These are phyloP conservation scores for Ceratobasidium sp. DNA, from an alignment of 1,284 basidiomycete genomes.

Conservation along the genomic window DNA sequence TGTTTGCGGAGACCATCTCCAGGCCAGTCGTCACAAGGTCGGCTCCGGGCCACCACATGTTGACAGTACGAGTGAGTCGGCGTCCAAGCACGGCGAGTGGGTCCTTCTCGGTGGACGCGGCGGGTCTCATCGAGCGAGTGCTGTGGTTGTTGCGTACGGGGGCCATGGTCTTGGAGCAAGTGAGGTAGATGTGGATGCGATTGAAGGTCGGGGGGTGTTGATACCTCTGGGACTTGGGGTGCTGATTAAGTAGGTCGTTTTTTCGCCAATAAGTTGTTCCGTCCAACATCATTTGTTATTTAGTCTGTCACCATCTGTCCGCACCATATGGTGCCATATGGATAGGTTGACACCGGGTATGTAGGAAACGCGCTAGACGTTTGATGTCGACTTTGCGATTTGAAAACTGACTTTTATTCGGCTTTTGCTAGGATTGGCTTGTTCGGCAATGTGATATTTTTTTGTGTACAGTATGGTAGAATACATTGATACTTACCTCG, in stretches of 20 bases:
- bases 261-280: constrained; percentile 3
- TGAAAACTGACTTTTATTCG: not conserved
- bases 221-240: not conserved
- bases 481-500: not conserved
- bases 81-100: not conserved
- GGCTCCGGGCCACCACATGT: constrained; percentile 15
- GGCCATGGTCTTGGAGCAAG: not conserved
- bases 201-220: too few relatives aligned
- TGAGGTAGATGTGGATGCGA: not conserved
- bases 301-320: not conserved
- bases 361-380: not conserved
- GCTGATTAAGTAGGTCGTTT: not conserved
- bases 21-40: not conserved
- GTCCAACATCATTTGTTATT: not conserved
- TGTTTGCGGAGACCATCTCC: not conserved
- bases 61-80: not conserved
- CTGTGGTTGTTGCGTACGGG: not conserved
- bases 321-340: not conserved
- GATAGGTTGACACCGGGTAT: not conserved
- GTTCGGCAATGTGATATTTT: not conserved
- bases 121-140: not conserved
- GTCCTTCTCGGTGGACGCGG: not conserved
- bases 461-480: not conserved
- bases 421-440: not conserved
- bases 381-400: not conserved